Evolutionary conservation across 2,329 filamentous ascomycete species (phyloP), one percentile per base, ranked within the genome.

Genomic region (Pseudogymnoascus destructans): DNA sequence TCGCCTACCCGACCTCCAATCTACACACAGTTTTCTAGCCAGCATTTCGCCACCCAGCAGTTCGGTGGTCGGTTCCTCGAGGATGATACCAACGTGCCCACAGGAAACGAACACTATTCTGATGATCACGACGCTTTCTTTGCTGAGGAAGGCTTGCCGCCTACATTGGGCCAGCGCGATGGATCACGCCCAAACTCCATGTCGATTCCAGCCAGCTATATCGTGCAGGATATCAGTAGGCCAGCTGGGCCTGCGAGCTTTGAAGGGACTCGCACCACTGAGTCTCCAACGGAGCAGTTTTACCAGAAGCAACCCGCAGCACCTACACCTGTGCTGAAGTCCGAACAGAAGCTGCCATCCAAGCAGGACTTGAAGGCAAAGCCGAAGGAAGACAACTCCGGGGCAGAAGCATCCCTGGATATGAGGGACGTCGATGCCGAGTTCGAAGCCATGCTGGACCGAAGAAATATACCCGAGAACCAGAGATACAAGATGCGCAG

Each of bases 401-500:
- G 11, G 13, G n/a, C 55, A 8, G 61, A 62, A n/a, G 46, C 59
- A 40, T 36, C 63, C 5, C 58, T 82, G 27, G 73, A 79, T 58
- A 74, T 76, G n/a, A 73, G 76, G 64, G 75, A 82, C 61, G 77
- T 83, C 38, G 74, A 80, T 61, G 73, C 71, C 59, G 79, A 82
- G 62, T 75, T 82, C 54, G 80, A 85, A 65, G 80, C 78, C 2
- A 77, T 82, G 71, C 70, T 95, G 71, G 89, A 95, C 69, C 84
- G 91, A 15, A 81, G 92, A 63, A 95, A 97, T 66, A 95, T 97
- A 58, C 91, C 92, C 2, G 88, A 95, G 67, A 87, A 95, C 63
- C 90, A 95, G 77, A 80, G 92, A 58, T 89, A 92, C 71, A 95
- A 95, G 73, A 96, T 98, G 90, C 82, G 92, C 49, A 91, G 85